Evolutionary conservation across 768 basidiomycete genomes (phyloP).

Genomic region (Psilocybe azurescens): DNA sequence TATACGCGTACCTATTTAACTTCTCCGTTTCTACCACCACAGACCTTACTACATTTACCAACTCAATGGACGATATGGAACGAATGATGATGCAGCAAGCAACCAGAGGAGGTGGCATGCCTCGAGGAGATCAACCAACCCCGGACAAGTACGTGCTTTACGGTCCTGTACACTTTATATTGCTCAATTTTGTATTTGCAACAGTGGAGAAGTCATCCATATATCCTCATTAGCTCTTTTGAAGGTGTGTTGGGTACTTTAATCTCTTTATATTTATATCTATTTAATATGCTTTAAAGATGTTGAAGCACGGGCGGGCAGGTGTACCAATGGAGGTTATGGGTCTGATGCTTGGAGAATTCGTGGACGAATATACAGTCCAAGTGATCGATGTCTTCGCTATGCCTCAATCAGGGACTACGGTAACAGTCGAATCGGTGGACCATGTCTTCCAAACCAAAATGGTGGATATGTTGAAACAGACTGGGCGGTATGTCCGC

Average conservation of each 20-base stretch:
- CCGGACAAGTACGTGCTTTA: conserved; percentile 73
- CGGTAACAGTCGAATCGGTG: conserved; percentile 96
- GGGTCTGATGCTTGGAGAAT: conserved; percentile 97
- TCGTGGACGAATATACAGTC: conserved; percentile 96
- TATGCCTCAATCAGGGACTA: conserved; percentile 98
- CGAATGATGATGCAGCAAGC: conserved; percentile 55
- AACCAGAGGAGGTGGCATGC: conserved; percentile 40
- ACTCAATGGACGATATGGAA: conserved; percentile 55
- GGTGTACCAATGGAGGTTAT: conserved; percentile 99
- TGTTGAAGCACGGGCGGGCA: conserved; percentile 98
- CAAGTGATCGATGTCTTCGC: conserved; percentile 97
- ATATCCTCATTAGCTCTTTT: conserved; percentile 97
- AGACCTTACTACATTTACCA: conserved; percentile 14
- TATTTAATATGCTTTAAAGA: conserved; percentile 53
- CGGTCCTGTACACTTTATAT: conserved; percentile 3
- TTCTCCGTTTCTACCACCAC: conserved; percentile 12
- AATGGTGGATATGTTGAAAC: conserved; percentile 99
- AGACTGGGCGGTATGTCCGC: conserved; percentile 86
- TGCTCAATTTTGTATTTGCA: conserved; percentile 14
- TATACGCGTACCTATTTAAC: conserved; percentile 17
- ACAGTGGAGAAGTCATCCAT: conserved; percentile 92
- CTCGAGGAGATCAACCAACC: conserved; percentile 53
- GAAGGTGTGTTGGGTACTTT: conserved; percentile 63
- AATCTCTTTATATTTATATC: conserved; percentile 3
- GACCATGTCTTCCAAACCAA: conserved; percentile 98